Conservation (phyloP, 306 rosid genomes). For the Dryas alaskensis region DNA sequence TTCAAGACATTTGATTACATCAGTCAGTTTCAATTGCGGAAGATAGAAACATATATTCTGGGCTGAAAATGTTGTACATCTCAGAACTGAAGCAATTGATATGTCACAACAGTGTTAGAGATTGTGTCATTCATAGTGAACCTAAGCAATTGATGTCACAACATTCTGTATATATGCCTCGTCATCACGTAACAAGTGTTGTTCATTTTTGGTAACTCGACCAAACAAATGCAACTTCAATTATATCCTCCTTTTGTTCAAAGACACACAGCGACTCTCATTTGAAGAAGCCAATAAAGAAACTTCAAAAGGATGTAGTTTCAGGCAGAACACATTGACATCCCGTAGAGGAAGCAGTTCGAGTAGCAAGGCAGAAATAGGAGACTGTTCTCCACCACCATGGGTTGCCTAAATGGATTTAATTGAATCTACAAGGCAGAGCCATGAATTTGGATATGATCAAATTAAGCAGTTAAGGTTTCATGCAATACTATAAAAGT, state of each 20-base stretch:
- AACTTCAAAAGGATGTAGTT: not conserved
- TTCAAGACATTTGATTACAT: too few species aligned
- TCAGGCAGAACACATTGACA: slow-evolving; percentile 30
- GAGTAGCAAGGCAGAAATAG: slow-evolving; percentile 87
- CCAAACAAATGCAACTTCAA: too few species aligned
- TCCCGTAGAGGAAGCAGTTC: slow-evolving; percentile 77
- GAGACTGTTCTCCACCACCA: slow-evolving; percentile 63
- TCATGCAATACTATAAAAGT: not conserved
- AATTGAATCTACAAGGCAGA: slow-evolving; percentile 66
- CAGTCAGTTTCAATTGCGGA: too few species aligned
- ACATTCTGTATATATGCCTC: too few species aligned
- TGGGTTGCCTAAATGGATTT: slow-evolving; percentile 90
- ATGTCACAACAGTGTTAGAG: not conserved
- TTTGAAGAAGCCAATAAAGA: not conserved
- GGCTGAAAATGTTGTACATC: not conserved
- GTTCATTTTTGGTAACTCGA: not conserved
- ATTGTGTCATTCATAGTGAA: not conserved
- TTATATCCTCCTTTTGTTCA: not conserved
- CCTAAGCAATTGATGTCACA: too few species aligned
- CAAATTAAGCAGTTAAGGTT: not conserved
- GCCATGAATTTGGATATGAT: not conserved
- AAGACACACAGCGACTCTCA: not conserved
- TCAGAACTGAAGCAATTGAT: too few species aligned
- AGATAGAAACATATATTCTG: too few species aligned
- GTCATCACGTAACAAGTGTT: not conserved